A percentile compares a stretch with the other conserved stretches of the same genome.
Conservation (phyloP, 352 stramenopile genomes). For the Thalassiosira livingstoniorum region DNA sequence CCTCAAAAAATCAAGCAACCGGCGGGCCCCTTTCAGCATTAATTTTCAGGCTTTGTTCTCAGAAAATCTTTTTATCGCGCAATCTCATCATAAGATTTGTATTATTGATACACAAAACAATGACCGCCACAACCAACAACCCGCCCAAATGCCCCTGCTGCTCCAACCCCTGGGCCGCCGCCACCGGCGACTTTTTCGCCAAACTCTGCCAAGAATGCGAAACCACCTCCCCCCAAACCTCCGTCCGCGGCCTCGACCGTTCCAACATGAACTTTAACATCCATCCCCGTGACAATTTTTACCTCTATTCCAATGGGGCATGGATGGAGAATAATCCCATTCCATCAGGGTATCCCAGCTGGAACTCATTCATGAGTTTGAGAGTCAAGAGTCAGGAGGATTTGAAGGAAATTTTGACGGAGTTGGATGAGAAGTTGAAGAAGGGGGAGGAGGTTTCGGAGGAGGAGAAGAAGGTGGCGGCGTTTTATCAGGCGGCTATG, state of each 20-base stretch:
- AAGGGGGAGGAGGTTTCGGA: conserved; percentile 39
- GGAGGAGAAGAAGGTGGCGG: conserved; percentile 72
- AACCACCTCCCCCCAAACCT: not conserved
- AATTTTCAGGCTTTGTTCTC: too few relatives aligned
- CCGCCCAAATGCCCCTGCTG: conserved; percentile 54
- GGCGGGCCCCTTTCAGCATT: too few relatives aligned
- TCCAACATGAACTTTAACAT: conserved; percentile 69
- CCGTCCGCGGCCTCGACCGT: conserved; percentile 29
- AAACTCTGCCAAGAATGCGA: conserved; percentile 66
- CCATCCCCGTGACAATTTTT: conserved; percentile 77
- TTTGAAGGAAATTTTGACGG: conserved; percentile 71
- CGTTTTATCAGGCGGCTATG: conserved; percentile 83
- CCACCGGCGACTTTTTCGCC: conserved; percentile 68
- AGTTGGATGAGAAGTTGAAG: conserved; percentile 49
- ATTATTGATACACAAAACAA: too few relatives aligned
- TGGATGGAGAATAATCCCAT: conserved; percentile 86
- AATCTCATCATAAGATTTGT: too few relatives aligned
- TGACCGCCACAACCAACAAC: not conserved
- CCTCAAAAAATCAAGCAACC: too few relatives aligned
- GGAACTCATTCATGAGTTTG: conserved; percentile 83
- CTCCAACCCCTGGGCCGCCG: conserved; percentile 59
- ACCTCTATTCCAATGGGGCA: conserved; percentile 81
- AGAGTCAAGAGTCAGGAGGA: conserved; percentile 81
- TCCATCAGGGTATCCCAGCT: conserved; percentile 80
- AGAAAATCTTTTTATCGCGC: too few relatives aligned